Percentiles rank a stretch among this genome's conserved stretches.
Conservation (phyloP, 176 grass and related monocot species). For the Miscanthus lutarioriparius region DNA sequence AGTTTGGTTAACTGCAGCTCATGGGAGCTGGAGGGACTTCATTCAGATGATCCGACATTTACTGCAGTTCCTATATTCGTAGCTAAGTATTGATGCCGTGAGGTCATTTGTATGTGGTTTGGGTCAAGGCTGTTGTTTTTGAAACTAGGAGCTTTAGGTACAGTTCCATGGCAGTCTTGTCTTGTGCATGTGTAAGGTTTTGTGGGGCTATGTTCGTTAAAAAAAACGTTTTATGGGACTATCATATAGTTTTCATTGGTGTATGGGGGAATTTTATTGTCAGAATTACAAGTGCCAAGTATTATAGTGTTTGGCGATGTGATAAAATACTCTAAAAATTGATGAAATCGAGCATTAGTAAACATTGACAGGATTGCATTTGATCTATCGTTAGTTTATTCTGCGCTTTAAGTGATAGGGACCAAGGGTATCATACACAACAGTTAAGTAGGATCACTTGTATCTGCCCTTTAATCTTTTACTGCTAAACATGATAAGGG, state of each 20-base stretch:
- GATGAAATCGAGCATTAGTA: not conserved
- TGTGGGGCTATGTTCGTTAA: too few relatives aligned
- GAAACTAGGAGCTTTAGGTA: not conserved
- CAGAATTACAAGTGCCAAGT: not conserved
- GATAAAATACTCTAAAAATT: not conserved
- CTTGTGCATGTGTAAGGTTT: not conserved
- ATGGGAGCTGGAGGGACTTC: not conserved
- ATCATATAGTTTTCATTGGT: not conserved
- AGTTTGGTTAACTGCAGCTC: not conserved
- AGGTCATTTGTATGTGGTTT: not conserved
- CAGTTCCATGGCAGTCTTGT: not conserved
- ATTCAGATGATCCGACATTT: not conserved
- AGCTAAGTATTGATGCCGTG: not conserved
- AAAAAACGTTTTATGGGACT: not conserved
- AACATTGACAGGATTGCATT: not conserved
- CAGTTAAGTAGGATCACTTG: not conserved
- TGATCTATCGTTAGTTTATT: not conserved
- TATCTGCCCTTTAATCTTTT: not conserved
- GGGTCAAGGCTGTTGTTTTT: not conserved
- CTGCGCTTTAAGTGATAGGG: not conserved
- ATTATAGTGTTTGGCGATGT: not conserved
- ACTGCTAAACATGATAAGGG: not conserved
- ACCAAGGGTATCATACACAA: not conserved
- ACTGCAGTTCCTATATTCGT: not conserved
- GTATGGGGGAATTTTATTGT: not conserved